Conservation (phyloP, 495 filamentous ascomycete genomes). For the Chaetomium tenue region DNA sequence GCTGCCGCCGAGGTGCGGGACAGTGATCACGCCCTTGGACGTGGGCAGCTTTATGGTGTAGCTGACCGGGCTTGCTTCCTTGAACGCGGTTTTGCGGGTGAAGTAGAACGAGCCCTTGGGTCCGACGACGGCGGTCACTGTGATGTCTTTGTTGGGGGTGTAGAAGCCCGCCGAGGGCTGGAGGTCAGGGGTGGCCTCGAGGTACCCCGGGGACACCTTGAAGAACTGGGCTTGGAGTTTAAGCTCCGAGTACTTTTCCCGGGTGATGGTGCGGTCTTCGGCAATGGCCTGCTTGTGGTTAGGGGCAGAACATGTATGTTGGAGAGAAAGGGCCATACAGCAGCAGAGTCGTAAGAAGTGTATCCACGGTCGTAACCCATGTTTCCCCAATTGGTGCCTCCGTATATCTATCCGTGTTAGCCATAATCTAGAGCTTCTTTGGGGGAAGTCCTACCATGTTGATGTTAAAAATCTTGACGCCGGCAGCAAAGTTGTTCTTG, state of each 20-base stretch:
- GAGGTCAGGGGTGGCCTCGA: constrained; percentile 52
- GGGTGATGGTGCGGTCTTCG: constrained; percentile 59
- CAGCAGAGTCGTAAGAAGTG: constrained; percentile 72
- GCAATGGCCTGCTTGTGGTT: constrained; percentile 56
- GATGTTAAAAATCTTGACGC: constrained; percentile 42
- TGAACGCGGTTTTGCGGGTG: constrained; percentile 61
- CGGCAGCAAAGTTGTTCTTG: constrained; percentile 71
- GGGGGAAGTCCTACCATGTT: constrained; percentile 59
- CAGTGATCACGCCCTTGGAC: constrained; percentile 56
- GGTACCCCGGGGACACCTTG: constrained; percentile 65
- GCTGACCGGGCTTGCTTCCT: neutral
- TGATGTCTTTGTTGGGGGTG: constrained; percentile 53
- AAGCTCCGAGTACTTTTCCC: constrained; percentile 77
- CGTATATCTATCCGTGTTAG: constrained; percentile 50
- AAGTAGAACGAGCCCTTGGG: constrained; percentile 55
- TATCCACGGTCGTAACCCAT: constrained; percentile 70
- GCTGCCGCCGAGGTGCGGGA: constrained; percentile 62
- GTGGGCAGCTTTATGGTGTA: constrained; percentile 65
- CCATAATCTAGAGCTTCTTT: neutral
- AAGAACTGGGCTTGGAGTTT: constrained; percentile 74
- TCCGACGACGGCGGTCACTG: constrained; percentile 57
- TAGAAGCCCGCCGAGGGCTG: constrained; percentile 33
- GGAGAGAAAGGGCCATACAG: constrained; percentile 31
- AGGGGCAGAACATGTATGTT: neutral
- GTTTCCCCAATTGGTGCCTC: constrained; percentile 87